Evolutionary conservation across 164 flowering plant genomes (phyloP).

Genomic region (Euptelea pleiosperma): DNA sequence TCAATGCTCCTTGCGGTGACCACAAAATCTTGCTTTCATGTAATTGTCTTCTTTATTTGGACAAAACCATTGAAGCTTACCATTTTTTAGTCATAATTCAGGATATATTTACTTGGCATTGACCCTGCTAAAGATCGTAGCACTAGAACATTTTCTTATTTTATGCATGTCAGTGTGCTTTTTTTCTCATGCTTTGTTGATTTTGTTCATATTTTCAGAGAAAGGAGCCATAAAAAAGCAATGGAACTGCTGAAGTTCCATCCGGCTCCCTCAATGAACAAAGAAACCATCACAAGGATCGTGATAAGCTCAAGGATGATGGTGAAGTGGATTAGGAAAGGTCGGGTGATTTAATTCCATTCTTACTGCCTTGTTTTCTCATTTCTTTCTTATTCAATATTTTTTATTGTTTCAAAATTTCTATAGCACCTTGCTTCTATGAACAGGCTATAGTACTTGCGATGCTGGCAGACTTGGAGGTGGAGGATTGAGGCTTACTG

Average conservation of each 20-base stretch:
- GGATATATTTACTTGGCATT: neutral
- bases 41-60: neutral
- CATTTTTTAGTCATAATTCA: neutral
- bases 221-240: slow-evolving; percentile 14
- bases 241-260: slow-evolving; percentile 33
- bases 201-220: slow-evolving; percentile 7
- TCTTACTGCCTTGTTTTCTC: neutral
- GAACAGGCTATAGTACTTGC: slow-evolving; percentile 81
- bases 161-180: neutral
- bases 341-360: slow-evolving; percentile 28
- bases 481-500: slow-evolving; percentile 69
- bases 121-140: neutral
- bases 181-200: slow-evolving; percentile 13
- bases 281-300: slow-evolving; percentile 27
- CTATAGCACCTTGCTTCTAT: neutral
- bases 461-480: slow-evolving; percentile 83
- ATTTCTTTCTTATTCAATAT: neutral
- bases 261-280: slow-evolving; percentile 28
- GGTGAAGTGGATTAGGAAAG: slow-evolving; percentile 96
- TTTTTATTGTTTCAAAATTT: slow-evolving; percentile 2
- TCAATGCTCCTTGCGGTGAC: neutral
- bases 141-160: neutral
- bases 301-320: slow-evolving; percentile 41
- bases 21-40: neutral
- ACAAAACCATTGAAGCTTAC: neutral